A percentile compares a stretch with the other conserved stretches of the same genome.
Evolutionary conservation across 2,329 filamentous ascomycete species (phyloP).

Genomic region (Aspergillus melleus): DNA sequence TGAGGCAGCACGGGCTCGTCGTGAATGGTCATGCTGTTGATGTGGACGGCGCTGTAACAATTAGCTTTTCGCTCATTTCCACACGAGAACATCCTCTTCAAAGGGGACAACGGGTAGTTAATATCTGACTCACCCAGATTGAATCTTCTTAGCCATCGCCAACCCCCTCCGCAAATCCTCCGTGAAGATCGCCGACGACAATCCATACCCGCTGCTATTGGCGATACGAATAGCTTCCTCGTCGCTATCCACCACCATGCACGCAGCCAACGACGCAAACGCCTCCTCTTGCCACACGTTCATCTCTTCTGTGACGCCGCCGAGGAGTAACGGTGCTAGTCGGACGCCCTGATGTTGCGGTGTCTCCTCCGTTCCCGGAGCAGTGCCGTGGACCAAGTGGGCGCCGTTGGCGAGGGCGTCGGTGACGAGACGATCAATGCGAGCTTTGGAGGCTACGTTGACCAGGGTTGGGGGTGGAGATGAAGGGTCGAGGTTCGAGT

Average conservation of each 20-base stretch:
- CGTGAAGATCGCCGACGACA: constrained; percentile 71
- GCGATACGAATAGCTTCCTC: constrained; percentile 71
- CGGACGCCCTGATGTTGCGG: constrained; percentile 29
- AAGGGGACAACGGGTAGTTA: neutral
- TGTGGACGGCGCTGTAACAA: constrained; percentile 52
- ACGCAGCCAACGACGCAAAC: constrained; percentile 70
- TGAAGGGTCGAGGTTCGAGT: constrained; percentile 31
- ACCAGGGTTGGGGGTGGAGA: constrained; percentile 44
- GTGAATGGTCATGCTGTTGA: constrained; percentile 65
- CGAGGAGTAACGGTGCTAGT: constrained; percentile 66
- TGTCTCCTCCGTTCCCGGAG: constrained; percentile 4
- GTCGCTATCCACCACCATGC: constrained; percentile 60
- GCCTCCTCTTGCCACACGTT: constrained; percentile 71
- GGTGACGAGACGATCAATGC: constrained; percentile 36
- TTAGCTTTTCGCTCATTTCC: neutral
- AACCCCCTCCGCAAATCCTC: constrained; percentile 61
- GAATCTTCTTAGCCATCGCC: constrained; percentile 59
- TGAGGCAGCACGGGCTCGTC: constrained; percentile 63
- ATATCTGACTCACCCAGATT: constrained; percentile 54
- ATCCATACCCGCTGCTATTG: constrained; percentile 77
- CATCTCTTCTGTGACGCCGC: constrained; percentile 67
- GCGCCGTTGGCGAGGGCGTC: constrained; percentile 32
- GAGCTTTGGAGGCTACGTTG: constrained; percentile 45
- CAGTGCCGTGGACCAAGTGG: constrained; percentile 31
- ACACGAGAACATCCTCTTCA: constrained; percentile 15